A percentile compares a stretch with the other conserved stretches of the same genome.
phyloP scores from a whole-genome alignment of 2,329 filamentous ascomycete species.

The Xylariaceae sp. region DNA sequence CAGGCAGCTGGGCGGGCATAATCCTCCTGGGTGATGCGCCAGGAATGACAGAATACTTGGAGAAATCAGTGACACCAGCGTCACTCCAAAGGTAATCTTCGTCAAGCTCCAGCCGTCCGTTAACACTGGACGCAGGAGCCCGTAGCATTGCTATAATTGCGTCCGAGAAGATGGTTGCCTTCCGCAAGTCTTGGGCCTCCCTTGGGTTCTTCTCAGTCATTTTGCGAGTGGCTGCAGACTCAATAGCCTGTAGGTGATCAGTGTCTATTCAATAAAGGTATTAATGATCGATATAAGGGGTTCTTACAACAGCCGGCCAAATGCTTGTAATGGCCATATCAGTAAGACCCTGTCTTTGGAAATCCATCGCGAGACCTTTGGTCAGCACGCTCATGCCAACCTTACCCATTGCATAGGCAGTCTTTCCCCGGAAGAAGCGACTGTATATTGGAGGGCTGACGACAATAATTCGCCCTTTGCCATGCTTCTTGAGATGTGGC shows the following conservation, averaged over 20 bases:
- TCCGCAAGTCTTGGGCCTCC: constrained; percentile 66
- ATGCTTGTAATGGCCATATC: constrained; percentile 81
- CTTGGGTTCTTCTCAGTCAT: constrained; percentile 41
- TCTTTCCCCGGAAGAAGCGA: constrained; percentile 85
- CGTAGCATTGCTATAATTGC: constrained; percentile 76
- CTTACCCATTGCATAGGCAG: constrained; percentile 81
- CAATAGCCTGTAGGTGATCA: constrained; percentile 60
- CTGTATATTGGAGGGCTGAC: constrained; percentile 86
- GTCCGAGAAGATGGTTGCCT: constrained; percentile 78
- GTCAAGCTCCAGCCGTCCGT: constrained; percentile 75
- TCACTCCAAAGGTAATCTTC: constrained; percentile 79
- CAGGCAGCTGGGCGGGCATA: constrained; percentile 75
- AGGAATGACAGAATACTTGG: constrained; percentile 68
- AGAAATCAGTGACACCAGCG: constrained; percentile 72
- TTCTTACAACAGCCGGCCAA: constrained; percentile 77
- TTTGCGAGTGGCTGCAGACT: constrained; percentile 54
- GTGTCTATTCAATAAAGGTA: too few species aligned
- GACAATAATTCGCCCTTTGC: constrained; percentile 73
- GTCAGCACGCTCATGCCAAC: constrained; percentile 83
- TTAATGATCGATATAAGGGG: background rate
- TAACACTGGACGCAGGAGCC: constrained; percentile 66
- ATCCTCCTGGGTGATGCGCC: constrained; percentile 68
- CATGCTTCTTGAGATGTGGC: constrained; percentile 65
- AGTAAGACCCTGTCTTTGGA: constrained; percentile 66
- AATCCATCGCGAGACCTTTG: constrained; percentile 84